Conservation (phyloP, 2,329 filamentous ascomycete species). For the Emergomyces orientalis region DNA sequence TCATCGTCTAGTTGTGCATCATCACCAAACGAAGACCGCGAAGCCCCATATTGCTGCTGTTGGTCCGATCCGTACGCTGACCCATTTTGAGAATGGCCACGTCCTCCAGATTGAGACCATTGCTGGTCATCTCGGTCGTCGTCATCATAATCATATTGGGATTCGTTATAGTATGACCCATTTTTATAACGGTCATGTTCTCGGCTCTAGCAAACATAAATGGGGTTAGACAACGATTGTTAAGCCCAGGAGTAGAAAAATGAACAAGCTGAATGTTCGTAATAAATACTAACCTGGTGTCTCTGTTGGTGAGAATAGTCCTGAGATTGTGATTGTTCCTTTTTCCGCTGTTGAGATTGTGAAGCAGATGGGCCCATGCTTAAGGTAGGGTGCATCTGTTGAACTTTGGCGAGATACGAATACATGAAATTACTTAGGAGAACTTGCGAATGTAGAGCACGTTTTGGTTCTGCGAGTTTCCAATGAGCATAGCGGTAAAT, state of each 20-base stretch:
- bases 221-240: constrained; percentile 7
- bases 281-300: constrained; percentile 27
- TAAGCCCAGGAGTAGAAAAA: neutral
- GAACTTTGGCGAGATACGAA: constrained; percentile 94
- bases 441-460: constrained; percentile 87
- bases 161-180: constrained; percentile 39
- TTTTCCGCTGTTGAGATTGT: constrained; percentile 47
- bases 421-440: constrained; percentile 99
- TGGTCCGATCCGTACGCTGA: constrained; percentile 28
- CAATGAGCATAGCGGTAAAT: constrained; percentile 99
- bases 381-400: constrained; percentile 96
- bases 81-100: constrained; percentile 33
- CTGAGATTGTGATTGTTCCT: constrained; percentile 29
- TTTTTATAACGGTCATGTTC: constrained; percentile 33
- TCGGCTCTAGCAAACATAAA: constrained; percentile 15
- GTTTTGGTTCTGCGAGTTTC: constrained; percentile 93
- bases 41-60: constrained; percentile 27
- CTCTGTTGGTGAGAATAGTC: constrained; percentile 39
- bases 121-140: constrained; percentile 33
- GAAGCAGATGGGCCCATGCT: constrained; percentile 72
- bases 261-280: neutral
- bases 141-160: constrained; percentile 44
- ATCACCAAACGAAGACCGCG: constrained; percentile 33
- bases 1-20: constrained; percentile 36
- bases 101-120: constrained; percentile 30